Conservation (phyloP, 768 basidiomycete species). For the Antrodiella citrinella region DNA sequence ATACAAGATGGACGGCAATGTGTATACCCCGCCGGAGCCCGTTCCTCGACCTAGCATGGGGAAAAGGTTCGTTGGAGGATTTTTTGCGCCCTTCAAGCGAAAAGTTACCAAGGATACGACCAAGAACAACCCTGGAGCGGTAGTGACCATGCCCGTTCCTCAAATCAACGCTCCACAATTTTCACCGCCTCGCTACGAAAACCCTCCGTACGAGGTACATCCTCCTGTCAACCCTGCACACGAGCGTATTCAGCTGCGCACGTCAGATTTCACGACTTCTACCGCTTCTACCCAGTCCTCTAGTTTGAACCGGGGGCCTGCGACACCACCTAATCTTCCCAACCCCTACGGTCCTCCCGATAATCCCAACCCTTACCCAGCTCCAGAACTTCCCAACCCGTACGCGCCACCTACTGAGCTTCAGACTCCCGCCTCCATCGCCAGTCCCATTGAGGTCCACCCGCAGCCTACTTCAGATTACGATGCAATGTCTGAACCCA, state of each 20-base stretch:
- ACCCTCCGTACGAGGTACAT: neutral
- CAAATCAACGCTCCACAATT: neutral
- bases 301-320: neutral
- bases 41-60: neutral
- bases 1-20: neutral
- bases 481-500: conserved; percentile 25
- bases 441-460: conserved; percentile 21
- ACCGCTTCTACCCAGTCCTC: neutral
- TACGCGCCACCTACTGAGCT: conserved; percentile 5
- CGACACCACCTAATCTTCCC: neutral
- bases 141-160: neutral
- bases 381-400: conserved; percentile 5
- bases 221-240: neutral
- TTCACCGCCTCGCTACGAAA: neutral
- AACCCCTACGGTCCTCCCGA: neutral
- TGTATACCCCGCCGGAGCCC: neutral
- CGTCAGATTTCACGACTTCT: neutral
- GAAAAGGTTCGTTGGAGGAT: neutral
- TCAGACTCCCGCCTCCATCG: conserved; percentile 3
- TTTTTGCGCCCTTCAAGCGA: neutral
- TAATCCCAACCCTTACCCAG: neutral
- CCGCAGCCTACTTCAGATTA: conserved; percentile 27
- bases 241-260: neutral
- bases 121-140: neutral
- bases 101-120: neutral